phyloP scores from a whole-genome alignment of 2,329 filamentous ascomycete genomes.

The Fusarium xylarioides region DNA sequence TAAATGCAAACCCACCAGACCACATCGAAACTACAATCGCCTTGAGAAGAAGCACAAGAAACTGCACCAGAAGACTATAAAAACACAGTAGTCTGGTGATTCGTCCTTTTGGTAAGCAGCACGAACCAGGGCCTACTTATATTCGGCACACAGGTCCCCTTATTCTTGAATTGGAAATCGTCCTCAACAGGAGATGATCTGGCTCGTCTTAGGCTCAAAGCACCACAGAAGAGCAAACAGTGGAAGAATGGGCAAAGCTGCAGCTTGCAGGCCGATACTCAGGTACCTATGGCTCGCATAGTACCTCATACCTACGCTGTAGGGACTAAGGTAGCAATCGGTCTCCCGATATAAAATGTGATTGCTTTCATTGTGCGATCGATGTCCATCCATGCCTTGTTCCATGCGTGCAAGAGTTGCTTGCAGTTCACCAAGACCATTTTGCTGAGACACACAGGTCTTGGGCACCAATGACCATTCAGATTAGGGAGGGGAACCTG shows the following conservation, averaged over 20 bases:
- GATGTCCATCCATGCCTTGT: background rate
- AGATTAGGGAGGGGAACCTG: slow-evolving; percentile 2
- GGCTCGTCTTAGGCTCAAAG: background rate
- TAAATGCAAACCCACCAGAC: background rate
- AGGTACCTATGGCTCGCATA: background rate
- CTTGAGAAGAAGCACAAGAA: background rate
- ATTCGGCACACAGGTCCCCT: too few relatives aligned
- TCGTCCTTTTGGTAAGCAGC: background rate
- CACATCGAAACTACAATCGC: background rate
- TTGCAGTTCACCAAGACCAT: slow-evolving; percentile 10
- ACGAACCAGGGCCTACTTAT: background rate
- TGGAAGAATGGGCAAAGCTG: slow-evolving; percentile 10
- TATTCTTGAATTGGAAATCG: background rate
- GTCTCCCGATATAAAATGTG: slow-evolving; percentile 7
- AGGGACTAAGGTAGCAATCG: background rate
- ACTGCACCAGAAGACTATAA: background rate
- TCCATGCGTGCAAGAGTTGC: slow-evolving; percentile 22
- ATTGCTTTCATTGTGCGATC: slow-evolving; percentile 21
- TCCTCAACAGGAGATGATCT: background rate
- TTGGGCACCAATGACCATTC: slow-evolving; percentile 6
- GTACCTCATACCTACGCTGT: background rate
- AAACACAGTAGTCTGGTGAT: background rate
- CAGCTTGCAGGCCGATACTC: slow-evolving; percentile 6
- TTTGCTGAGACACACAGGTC: background rate
- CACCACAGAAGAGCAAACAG: slow-evolving; percentile 8